Base-by-base conservation (phyloP, 31 red algal species). In the Endocladia muricata region DNA sequence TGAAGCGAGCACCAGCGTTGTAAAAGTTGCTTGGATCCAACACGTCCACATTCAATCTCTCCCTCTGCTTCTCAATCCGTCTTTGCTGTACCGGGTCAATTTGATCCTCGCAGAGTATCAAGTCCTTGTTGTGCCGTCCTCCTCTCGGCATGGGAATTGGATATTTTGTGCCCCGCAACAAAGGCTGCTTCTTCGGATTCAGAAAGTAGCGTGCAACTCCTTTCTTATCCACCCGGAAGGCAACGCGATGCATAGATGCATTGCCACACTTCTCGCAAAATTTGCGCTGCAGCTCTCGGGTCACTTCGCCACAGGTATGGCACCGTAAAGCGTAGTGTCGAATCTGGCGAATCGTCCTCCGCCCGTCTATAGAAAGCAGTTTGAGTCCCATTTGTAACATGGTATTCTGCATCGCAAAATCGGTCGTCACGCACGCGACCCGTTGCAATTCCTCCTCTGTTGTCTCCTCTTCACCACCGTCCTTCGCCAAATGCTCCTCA, bases 331-430 rank as follows among this genome's bases (percentile, higher is more conserved):
- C 89, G 41, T 84, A 91, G 9, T 74, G 54, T 36, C 76, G 76
- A 26, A 96, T 82, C 37, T 76, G 41, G 22, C 51, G 65, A 38
- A 92, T 85, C 21, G 81, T 48, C 15, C 89, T 68, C 48, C 89
- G 64, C 23, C 94, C 94, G 55, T 96, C 94, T 40, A 92, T 55
- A 5, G 88, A 74, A 30, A 92, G 67, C 29, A 92, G 29, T 15
- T 82, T 75, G 37, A 92, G 55, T 34, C 94, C 88, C 88, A 92
- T 96, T 61, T 96, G 93, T 39, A 96, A 55, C 76, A 86, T 77
- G 19, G 89, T 84, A 55, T 91, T 96, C 73, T 96, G 93, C 93
- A 96, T 96, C 13, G 93, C 78, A 83, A 88, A 96, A 78, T 96
- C 93, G 19, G 76, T 96, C 4, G 93, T 96, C 41, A 96, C 83